Conservation (phyloP, 371 early-diverging fungal genomes). For the Capillidium heterosporum region DNA sequence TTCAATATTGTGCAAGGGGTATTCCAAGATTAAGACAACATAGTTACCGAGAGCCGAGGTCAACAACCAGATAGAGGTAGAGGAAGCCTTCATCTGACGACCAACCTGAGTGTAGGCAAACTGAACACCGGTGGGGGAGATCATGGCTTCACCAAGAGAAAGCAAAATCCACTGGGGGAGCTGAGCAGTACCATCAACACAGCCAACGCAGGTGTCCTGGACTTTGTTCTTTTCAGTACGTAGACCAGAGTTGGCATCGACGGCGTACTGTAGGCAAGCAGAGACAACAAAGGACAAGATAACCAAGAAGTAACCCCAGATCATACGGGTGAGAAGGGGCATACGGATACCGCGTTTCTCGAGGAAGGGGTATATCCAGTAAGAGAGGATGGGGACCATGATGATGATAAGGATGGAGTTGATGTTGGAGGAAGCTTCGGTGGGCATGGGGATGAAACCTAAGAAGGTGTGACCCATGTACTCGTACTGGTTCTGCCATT, state of each 20-base stretch:
- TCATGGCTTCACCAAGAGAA: slow-evolving; percentile 31
- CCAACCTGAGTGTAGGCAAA: slow-evolving; percentile 11
- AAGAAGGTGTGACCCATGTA: slow-evolving; percentile 16
- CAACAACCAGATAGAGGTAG: slow-evolving; percentile 20
- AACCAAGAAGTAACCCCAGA: not conserved
- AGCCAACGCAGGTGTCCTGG: slow-evolving; percentile 8
- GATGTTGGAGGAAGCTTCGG: not conserved
- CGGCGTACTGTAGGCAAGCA: not conserved
- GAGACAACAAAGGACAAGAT: slow-evolving; percentile 2
- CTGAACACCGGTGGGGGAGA: slow-evolving; percentile 34
- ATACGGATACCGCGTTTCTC: slow-evolving; percentile 2
- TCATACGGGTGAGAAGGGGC: not conserved
- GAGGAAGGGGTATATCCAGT: slow-evolving; percentile 4
- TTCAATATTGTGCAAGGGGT: not conserved
- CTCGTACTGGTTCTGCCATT: slow-evolving; percentile 8
- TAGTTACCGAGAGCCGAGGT: slow-evolving; percentile 11
- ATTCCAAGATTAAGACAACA: not conserved
- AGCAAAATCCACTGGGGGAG: slow-evolving; percentile 33
- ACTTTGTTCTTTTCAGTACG: not conserved
- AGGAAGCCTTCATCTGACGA: slow-evolving; percentile 9
- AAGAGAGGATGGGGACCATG: not conserved
- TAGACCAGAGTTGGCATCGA: not conserved
- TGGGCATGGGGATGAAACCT: slow-evolving; percentile 7
- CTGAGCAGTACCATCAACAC: slow-evolving; percentile 16
- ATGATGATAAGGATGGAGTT: slow-evolving; percentile 3